Base-by-base conservation (phyloP, 1,139 yeast species). In the Yamadazyma triangularis region DNA sequence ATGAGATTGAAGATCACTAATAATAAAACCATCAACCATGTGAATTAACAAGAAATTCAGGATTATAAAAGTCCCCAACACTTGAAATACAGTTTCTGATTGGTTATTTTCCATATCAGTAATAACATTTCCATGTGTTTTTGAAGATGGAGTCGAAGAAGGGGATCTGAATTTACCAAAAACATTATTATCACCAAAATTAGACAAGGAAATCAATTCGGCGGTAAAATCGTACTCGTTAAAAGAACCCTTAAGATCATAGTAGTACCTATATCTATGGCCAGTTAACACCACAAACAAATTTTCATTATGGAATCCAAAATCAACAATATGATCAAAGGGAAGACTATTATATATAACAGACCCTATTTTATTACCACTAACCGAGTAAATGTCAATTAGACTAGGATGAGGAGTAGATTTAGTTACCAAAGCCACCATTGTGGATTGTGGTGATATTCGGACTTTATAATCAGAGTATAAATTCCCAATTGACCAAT, bases 171-270 rank as follows among this genome's bases (percentile, higher is more conserved):
- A n/a, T n/a, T n/a, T n/a, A 18, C 9, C 8, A 11, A 43, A 34
- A 2, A 33, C 33, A 22, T 39, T 37, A 2, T 74, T 70, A 4
- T 50, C 45, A 15, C 50, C 53, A 41, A 60, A 51, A 25, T 64
- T 63, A 8, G 48, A 50, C n/a, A 77, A 56, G 0, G 50, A 50
- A 11, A 54, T 48, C 15, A 56, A 41, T 30, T 64, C 68, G 1
- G 65, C 58, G 4, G 58, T 54, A 30, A 55, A 71, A 27, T 40
- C 33, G 39, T 58, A 51, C 40, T 80, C 86, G 29, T 71, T 67
- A 47, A 79, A 79, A 32, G 73, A 77, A 4, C 87, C 86, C 22
- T 74, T 74, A 39, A 84, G 77, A 43, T 85, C 89, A 29, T 70
- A 58, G 50, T 88, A 89, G 29, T 71, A 61, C 38, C 96, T 61